Conservation (phyloP, 192 early-diverging fungal genomes). For the Thamnidium elegans region DNA sequence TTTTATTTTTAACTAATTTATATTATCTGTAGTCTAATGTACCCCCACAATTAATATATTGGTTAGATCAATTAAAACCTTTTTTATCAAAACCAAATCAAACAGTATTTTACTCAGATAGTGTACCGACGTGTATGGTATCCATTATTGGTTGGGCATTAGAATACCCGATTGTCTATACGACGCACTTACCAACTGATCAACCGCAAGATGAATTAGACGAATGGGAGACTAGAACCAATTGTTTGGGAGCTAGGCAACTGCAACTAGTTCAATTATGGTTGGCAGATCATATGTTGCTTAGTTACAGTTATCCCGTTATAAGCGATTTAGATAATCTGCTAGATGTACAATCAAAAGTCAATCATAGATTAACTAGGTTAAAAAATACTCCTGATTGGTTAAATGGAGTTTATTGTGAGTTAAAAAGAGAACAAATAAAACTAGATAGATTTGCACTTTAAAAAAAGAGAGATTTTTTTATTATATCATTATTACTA, state of each 20-base stretch:
- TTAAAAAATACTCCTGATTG: background rate
- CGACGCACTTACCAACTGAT: constrained; percentile 13
- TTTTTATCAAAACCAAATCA: background rate
- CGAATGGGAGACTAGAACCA: constrained; percentile 25
- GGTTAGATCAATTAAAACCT: constrained; percentile 16
- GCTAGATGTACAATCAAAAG: background rate
- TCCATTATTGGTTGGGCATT: constrained; percentile 34
- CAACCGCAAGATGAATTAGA: constrained; percentile 12
- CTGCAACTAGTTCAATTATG: constrained; percentile 14
- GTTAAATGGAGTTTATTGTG: background rate
- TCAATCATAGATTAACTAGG: background rate
- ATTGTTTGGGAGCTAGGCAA: constrained; percentile 26
- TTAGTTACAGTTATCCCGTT: constrained; percentile 30
- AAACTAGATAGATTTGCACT: constrained; percentile 27
- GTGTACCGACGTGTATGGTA: constrained; percentile 30
- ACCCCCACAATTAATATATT: background rate
- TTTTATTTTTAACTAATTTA: background rate
- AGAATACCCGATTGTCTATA: constrained; percentile 35
- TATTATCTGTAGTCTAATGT: background rate
- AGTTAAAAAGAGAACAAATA: constrained; percentile 20
- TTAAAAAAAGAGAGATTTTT: constrained; percentile 5
- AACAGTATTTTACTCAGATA: background rate
- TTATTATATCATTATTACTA: too few relatives aligned
- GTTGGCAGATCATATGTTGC: background rate
- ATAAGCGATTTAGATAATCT: too few relatives aligned